Evolutionary conservation across 495 filamentous ascomycete species (phyloP).

Genomic region (Hyaloscypha bicolor): DNA sequence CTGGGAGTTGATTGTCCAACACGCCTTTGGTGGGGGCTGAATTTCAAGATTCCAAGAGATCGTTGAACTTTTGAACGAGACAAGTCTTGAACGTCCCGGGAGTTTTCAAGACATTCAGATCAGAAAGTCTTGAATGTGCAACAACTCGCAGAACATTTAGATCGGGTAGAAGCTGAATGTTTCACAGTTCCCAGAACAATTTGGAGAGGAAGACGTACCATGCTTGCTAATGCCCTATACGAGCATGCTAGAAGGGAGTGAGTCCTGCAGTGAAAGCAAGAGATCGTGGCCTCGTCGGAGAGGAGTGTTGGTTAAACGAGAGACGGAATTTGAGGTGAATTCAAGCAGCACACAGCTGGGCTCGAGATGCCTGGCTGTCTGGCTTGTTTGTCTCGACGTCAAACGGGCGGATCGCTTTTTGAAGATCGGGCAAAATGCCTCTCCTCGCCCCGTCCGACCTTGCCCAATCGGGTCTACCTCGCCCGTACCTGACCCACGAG

Average conservation of each 20-base stretch:
- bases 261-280: constrained; percentile 3
- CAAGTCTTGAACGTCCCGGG: neutral
- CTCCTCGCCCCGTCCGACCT: neutral
- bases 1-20: neutral
- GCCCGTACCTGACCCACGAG: neutral
- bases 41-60: neutral
- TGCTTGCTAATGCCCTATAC: neutral
- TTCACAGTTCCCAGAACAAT: neutral
- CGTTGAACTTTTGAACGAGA: neutral
- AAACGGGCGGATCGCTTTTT: neutral
- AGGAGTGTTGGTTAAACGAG: neutral
- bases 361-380: neutral
- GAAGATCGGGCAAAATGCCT: neutral
- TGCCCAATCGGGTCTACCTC: neutral
- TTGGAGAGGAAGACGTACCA: neutral
- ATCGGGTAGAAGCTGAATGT: neutral
- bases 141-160: neutral
- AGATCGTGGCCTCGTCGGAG: neutral
- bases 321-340: neutral
- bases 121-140: neutral
- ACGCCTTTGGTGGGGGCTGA: neutral
- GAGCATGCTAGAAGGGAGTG: constrained; percentile 14
- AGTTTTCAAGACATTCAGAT: neutral
- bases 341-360: neutral
- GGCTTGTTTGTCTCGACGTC: neutral